A percentile compares a stretch with the other conserved stretches of the same genome.
Evolutionary conservation across 768 basidiomycete genomes (phyloP).

Genomic region (Coprinopsis marcescibilis): DNA sequence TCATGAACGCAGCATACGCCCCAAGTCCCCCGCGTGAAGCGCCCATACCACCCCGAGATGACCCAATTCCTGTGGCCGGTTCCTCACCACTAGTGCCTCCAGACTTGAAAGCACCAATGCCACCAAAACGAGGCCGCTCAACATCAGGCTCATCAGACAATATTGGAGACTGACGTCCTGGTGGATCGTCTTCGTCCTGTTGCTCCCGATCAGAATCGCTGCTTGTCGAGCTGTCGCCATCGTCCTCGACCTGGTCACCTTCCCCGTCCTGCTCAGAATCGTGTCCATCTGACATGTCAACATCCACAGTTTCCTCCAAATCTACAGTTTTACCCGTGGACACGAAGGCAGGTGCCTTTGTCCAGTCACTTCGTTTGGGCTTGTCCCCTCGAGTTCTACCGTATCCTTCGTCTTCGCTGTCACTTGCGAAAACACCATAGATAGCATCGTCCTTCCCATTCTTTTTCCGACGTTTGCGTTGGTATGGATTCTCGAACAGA

Average conservation of each 20-base stretch:
- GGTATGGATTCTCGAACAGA: constrained; percentile 73
- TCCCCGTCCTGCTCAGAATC: constrained; percentile 15
- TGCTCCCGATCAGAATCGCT: constrained; percentile 31
- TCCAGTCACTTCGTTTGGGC: constrained; percentile 55
- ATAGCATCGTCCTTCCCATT: constrained; percentile 65
- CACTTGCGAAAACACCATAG: constrained; percentile 73
- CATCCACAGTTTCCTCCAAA: constrained; percentile 34
- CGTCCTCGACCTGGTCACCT: constrained; percentile 21
- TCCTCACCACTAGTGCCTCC: constrained; percentile 7
- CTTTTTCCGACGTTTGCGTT: constrained; percentile 59
- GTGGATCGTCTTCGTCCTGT: constrained; percentile 27
- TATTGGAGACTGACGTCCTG: too few relatives aligned
- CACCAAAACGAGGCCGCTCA: constrained; percentile 36
- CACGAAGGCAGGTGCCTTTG: constrained; percentile 74
- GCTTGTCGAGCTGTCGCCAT: constrained; percentile 17
- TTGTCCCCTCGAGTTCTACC: constrained; percentile 19
- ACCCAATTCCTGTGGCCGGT: constrained; percentile 24
- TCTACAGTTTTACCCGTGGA: constrained; percentile 50
- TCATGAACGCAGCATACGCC: constrained; percentile 10
- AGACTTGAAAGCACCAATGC: constrained; percentile 34
- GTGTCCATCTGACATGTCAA: constrained; percentile 25
- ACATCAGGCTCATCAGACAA: too few relatives aligned
- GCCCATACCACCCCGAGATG: constrained; percentile 25
- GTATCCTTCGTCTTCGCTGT: constrained; percentile 57
- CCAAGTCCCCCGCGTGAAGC: constrained; percentile 8